Evolutionary conservation across 768 basidiomycete genomes (phyloP).

Genomic region (Psilocybe cyanescens): DNA sequence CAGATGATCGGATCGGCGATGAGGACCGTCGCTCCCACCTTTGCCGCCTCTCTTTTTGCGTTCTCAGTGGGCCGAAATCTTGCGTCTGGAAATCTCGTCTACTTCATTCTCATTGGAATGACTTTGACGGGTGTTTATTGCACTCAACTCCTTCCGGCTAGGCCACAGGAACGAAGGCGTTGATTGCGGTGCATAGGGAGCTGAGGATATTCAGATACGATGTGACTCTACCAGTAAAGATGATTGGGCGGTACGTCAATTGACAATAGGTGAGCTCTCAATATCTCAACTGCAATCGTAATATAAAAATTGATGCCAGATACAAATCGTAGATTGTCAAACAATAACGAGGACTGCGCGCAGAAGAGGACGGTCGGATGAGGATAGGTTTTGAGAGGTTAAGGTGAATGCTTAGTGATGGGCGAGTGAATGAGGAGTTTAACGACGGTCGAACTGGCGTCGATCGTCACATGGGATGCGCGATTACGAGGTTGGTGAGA

Average conservation of each 20-base stretch:
- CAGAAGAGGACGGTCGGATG: neutral
- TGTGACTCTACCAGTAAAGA: too few relatives aligned
- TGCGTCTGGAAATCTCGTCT: constrained; percentile 49
- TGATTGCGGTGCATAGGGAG: neutral
- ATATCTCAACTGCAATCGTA: too few relatives aligned
- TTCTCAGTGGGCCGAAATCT: constrained; percentile 48
- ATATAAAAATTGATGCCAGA: too few relatives aligned
- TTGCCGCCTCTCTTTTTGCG: constrained; percentile 61
- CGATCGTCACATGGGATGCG: neutral
- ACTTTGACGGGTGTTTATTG: constrained; percentile 31
- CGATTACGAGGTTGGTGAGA: neutral
- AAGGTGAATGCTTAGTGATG: neutral
- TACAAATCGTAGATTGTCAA: neutral
- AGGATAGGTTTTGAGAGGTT: neutral
- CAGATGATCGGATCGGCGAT: constrained; percentile 54
- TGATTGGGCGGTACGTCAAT: too few relatives aligned
- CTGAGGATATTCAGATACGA: too few relatives aligned
- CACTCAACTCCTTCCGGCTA: constrained; percentile 26
- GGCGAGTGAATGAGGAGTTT: too few relatives aligned
- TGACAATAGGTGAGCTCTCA: too few relatives aligned
- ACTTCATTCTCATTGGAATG: constrained; percentile 35
- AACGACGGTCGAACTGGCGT: too few relatives aligned
- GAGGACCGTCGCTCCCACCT: constrained; percentile 55
- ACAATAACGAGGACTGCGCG: neutral
- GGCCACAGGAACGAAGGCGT: neutral